A percentile compares a stretch with the other conserved stretches of the same genome.
These are phyloP conservation scores for Rutstroemia sp. DNA, from an alignment of 2,329 filamentous ascomycete species.

Conservation along the genomic window DNA sequence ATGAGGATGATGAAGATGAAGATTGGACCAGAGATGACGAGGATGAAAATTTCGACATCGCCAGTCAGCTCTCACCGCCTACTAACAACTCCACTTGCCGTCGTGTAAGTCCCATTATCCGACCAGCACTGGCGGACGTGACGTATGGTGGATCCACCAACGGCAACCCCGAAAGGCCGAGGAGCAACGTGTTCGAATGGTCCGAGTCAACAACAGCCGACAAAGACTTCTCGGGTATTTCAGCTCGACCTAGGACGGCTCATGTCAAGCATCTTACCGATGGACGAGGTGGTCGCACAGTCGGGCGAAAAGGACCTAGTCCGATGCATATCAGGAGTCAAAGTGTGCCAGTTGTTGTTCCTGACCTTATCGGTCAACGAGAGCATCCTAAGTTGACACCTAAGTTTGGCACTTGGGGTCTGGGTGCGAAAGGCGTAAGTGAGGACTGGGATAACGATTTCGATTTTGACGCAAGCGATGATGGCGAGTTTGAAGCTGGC, in stretches of 20 bases:
- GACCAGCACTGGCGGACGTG: constrained; percentile 46
- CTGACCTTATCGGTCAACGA: constrained; percentile 50
- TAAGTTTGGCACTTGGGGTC: constrained; percentile 77
- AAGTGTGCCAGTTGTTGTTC: constrained; percentile 67
- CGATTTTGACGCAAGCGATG: constrained; percentile 48
- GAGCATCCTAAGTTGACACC: constrained; percentile 44
- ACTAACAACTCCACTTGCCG: constrained; percentile 42
- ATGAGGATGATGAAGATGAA: constrained; percentile 47
- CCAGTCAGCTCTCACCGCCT: constrained; percentile 52
- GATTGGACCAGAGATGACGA: constrained; percentile 49
- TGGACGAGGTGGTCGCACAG: constrained; percentile 59
- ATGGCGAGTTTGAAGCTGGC: constrained; percentile 34
- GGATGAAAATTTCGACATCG: constrained; percentile 51
- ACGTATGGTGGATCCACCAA: constrained; percentile 39
- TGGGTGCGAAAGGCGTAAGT: constrained; percentile 70
- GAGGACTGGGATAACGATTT: constrained; percentile 92
- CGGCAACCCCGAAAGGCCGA: constrained; percentile 42
- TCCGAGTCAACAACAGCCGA: constrained; percentile 58
- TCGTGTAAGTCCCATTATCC: constrained; percentile 45
- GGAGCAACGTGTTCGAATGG: constrained; percentile 73
- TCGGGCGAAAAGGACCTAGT: constrained; percentile 59
- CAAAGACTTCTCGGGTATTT: constrained; percentile 51
- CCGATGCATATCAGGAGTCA: constrained; percentile 67
- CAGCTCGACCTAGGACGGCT: constrained; percentile 64
- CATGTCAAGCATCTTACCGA: constrained; percentile 67